Conservation (phyloP, 164 flowering plant species). For the Liriodendron chinense region DNA sequence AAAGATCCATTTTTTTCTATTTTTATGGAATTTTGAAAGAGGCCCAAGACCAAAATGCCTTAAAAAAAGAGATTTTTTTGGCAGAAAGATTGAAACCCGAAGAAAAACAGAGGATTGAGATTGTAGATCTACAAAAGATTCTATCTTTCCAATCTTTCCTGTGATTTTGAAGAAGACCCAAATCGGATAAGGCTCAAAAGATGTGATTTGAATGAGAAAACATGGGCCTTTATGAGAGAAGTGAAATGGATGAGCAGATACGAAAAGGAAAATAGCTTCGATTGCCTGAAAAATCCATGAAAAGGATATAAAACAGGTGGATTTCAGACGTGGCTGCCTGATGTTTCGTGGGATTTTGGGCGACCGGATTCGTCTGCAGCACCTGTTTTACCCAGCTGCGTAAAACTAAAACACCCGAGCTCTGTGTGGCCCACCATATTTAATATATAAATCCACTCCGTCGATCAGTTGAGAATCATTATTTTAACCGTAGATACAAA, state of each 20-base stretch:
- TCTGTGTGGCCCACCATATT: too few relatives aligned
- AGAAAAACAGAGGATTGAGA: conserved; percentile 1
- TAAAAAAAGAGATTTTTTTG: background rate
- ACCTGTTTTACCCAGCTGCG: too few relatives aligned
- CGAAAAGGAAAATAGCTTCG: background rate
- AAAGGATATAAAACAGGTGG: background rate
- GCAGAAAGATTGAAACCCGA: background rate
- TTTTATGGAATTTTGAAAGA: background rate
- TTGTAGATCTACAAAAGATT: background rate
- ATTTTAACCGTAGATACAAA: too few relatives aligned
- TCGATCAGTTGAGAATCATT: too few relatives aligned
- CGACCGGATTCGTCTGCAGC: too few relatives aligned
- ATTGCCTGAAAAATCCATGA: background rate
- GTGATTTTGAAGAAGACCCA: background rate
- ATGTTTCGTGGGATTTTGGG: background rate
- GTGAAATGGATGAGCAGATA: conserved; percentile 3
- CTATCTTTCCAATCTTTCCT: background rate
- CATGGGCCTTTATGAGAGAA: background rate
- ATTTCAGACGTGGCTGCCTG: background rate
- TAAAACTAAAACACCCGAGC: too few relatives aligned
- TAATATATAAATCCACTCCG: too few relatives aligned
- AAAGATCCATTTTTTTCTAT: too few relatives aligned
- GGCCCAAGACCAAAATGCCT: background rate
- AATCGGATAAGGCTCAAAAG: background rate
- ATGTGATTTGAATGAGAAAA: background rate